phyloP scores from a whole-genome alignment of 2,329 filamentous ascomycete genomes.

The Chrysoporthe cubensis region DNA sequence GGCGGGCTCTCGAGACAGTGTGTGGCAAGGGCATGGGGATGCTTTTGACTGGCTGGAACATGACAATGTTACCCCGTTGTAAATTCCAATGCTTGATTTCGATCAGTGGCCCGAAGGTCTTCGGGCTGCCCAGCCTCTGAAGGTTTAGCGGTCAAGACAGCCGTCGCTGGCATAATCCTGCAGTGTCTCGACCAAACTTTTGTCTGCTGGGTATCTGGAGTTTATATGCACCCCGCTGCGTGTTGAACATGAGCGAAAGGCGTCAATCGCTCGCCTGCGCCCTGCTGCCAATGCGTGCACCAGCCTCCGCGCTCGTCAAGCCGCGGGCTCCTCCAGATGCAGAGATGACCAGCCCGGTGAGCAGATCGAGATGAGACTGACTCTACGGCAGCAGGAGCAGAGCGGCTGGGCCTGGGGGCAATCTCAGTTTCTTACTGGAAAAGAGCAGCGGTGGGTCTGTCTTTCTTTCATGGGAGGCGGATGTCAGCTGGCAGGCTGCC shows the following conservation, averaged over 20 bases:
- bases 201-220: background rate
- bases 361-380: constrained; percentile 16
- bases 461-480: background rate
- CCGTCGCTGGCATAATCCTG: background rate
- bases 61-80: constrained; percentile 25
- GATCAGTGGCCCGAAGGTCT: constrained; percentile 26
- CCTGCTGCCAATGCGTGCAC: background rate
- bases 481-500: background rate
- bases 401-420: background rate
- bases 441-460: background rate
- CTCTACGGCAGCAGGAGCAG: background rate
- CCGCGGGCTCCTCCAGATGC: background rate
- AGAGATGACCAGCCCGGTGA: constrained; percentile 6
- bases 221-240: background rate
- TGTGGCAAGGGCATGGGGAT: constrained; percentile 18
- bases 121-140: constrained; percentile 20
- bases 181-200: background rate
- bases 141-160: constrained; percentile 13
- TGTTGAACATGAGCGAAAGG: background rate
- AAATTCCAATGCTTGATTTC: constrained; percentile 19
- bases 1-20: constrained; percentile 12
- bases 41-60: constrained; percentile 20
- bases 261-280: constrained; percentile 1
- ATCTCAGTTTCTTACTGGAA: background rate
- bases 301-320: background rate